Percentiles rank a stretch among this genome's conserved stretches.
These are phyloP conservation scores for Mucor piriformis DNA, from an alignment of 371 early-diverging fungal species.

Conservation along the genomic window DNA sequence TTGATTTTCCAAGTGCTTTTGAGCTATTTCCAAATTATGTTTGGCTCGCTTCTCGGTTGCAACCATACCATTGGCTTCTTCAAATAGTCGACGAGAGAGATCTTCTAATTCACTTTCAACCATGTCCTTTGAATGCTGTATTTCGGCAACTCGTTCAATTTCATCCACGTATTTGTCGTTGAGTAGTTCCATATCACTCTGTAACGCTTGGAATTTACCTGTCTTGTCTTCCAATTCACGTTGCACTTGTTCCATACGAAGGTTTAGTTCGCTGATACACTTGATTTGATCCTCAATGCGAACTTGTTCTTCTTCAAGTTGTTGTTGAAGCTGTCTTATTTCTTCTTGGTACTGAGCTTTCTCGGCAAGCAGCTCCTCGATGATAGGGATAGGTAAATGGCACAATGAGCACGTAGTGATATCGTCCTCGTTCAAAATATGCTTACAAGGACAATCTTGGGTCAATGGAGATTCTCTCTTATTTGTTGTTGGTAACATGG, in stretches of 20 bases:
- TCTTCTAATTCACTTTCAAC: slow-evolving; percentile 93
- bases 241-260: slow-evolving; percentile 49
- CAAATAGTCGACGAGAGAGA: slow-evolving; percentile 84
- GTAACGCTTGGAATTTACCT: slow-evolving; percentile 48
- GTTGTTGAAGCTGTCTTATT: slow-evolving; percentile 42
- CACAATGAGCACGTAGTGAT: slow-evolving; percentile 54
- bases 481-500: slow-evolving; percentile 16
- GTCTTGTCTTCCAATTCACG: slow-evolving; percentile 49
- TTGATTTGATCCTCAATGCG: slow-evolving; percentile 45
- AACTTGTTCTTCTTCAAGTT: slow-evolving; percentile 48
- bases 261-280: slow-evolving; percentile 45
- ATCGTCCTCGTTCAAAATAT: slow-evolving; percentile 34
- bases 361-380: slow-evolving; percentile 55
- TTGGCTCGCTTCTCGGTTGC: slow-evolving; percentile 79
- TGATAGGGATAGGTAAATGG: slow-evolving; percentile 54
- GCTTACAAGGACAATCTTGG: slow-evolving; percentile 50
- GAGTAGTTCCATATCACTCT: slow-evolving; percentile 58
- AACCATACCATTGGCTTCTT: slow-evolving; percentile 94
- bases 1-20: slow-evolving; percentile 62
- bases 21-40: slow-evolving; percentile 60
- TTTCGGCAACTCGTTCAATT: slow-evolving; percentile 88
- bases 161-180: slow-evolving; percentile 81
- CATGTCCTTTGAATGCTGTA: slow-evolving; percentile 86
- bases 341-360: slow-evolving; percentile 49
- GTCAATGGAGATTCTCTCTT: not conserved